Percentiles rank a stretch among this genome's conserved stretches.
These are phyloP conservation scores for Raphanus hybrid DNA, from an alignment of 441 rosid genomes.

Conservation along the genomic window DNA sequence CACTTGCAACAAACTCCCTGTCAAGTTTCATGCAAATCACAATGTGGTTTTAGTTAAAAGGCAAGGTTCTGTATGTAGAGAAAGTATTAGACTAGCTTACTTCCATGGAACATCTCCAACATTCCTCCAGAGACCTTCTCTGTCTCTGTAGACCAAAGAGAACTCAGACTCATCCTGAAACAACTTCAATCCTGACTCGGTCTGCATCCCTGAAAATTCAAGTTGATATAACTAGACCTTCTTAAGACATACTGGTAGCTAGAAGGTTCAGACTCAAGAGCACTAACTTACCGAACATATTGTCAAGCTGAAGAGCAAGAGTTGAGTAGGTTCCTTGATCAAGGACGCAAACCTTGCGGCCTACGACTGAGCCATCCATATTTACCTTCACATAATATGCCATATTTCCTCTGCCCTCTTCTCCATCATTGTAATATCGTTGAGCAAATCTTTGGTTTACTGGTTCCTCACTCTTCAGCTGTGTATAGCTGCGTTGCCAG, in stretches of 20 bases:
- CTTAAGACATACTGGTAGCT: slow-evolving; percentile 13
- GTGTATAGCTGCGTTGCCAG: slow-evolving; percentile 46
- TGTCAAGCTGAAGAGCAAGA: slow-evolving; percentile 70
- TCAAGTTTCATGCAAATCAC: slow-evolving; percentile 22
- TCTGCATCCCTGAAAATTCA: slow-evolving; percentile 57
- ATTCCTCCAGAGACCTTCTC: slow-evolving; percentile 65
- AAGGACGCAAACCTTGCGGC: slow-evolving; percentile 75
- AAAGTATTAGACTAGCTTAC: slow-evolving; percentile 46
- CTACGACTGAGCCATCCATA: slow-evolving; percentile 80
- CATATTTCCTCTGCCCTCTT: slow-evolving; percentile 60
- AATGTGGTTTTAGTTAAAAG: slow-evolving; percentile 3
- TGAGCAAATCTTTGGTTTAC: slow-evolving; percentile 30
- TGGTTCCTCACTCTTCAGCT: slow-evolving; percentile 39
- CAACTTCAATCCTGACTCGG: slow-evolving; percentile 58
- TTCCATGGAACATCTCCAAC: slow-evolving; percentile 83
- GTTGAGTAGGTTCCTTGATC: slow-evolving; percentile 56
- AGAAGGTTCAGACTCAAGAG: slow-evolving; percentile 21
- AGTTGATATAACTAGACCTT: slow-evolving; percentile 7
- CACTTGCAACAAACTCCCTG: slow-evolving; percentile 63
- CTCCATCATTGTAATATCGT: slow-evolving; percentile 49
- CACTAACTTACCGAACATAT: slow-evolving; percentile 70
- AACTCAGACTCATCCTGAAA: slow-evolving; percentile 63
- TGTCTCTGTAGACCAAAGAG: slow-evolving; percentile 66
- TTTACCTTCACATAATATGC: slow-evolving; percentile 75
- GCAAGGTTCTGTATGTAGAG: not conserved